These are phyloP conservation scores for Fusarium chaquense DNA, from an alignment of 2,329 filamentous ascomycete species.

Conservation along the genomic window DNA sequence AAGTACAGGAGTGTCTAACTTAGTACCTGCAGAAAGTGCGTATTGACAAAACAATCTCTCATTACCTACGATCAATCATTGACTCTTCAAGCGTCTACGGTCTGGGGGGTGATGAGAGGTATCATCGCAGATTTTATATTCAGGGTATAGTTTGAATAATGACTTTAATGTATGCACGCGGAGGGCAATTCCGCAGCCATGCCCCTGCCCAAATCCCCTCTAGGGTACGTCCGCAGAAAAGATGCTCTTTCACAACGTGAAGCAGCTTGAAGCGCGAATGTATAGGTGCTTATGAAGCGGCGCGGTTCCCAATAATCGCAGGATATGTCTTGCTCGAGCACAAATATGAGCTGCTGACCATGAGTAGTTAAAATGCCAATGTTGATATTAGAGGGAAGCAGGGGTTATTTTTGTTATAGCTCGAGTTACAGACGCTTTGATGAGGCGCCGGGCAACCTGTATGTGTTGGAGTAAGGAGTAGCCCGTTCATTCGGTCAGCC, in stretches of 20 bases:
- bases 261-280: not conserved
- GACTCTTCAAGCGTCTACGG: not conserved
- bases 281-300: not conserved
- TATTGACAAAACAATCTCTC: not conserved
- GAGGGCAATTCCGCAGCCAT: not conserved
- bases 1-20: not conserved
- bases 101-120: not conserved
- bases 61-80: not conserved
- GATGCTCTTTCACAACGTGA: not conserved
- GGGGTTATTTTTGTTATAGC: not conserved
- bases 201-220: not conserved
- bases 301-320: not conserved
- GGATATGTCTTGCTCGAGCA: not conserved
- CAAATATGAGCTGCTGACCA: not conserved
- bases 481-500: conserved; percentile 20
- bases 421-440: not conserved
- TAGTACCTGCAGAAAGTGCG: not conserved
- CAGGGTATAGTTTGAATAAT: not conserved
- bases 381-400: not conserved
- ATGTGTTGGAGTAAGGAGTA: not conserved
- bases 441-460: not conserved
- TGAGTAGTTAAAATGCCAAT: not conserved
- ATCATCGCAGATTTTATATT: not conserved
- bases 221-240: not conserved
- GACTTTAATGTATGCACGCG: not conserved